Percentiles rank a stretch among this genome's conserved stretches.
Conservation (phyloP, 768 basidiomycete species). For the Brasilioporus rufonigricans region DNA sequence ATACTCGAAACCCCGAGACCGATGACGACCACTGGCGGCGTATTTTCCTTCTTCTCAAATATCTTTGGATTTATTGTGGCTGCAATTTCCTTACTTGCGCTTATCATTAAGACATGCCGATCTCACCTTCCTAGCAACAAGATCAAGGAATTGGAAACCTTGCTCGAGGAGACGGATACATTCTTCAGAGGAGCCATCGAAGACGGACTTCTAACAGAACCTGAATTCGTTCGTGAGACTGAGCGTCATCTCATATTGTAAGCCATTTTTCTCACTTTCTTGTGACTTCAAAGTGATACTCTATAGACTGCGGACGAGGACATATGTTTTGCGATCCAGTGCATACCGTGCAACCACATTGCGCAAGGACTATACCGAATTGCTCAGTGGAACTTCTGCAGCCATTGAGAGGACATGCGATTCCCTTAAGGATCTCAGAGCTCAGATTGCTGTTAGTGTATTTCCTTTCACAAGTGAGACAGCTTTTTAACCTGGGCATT, state of each 20-base stretch:
- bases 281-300: neutral
- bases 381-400: neutral
- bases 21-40: neutral
- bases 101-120: neutral
- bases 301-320: neutral
- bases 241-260: neutral
- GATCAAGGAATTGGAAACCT: slow-evolving; percentile 2
- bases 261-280: neutral
- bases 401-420: neutral
- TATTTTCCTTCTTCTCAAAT: slow-evolving; percentile 3
- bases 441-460: neutral
- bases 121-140: slow-evolving; percentile 8
- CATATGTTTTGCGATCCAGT: neutral
- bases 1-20: neutral
- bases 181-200: slow-evolving; percentile 1
- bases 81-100: neutral
- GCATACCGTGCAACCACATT: neutral
- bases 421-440: neutral
- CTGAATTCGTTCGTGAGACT: neutral
- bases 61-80: neutral
- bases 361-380: neutral
- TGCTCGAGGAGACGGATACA: slow-evolving; percentile 1
- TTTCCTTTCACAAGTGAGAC: neutral
- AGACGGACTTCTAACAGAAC: slow-evolving; percentile 1
- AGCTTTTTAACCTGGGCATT: neutral